phyloP scores from a whole-genome alignment of 1,284 basidiomycete species.

The Coniophora puteana region DNA sequence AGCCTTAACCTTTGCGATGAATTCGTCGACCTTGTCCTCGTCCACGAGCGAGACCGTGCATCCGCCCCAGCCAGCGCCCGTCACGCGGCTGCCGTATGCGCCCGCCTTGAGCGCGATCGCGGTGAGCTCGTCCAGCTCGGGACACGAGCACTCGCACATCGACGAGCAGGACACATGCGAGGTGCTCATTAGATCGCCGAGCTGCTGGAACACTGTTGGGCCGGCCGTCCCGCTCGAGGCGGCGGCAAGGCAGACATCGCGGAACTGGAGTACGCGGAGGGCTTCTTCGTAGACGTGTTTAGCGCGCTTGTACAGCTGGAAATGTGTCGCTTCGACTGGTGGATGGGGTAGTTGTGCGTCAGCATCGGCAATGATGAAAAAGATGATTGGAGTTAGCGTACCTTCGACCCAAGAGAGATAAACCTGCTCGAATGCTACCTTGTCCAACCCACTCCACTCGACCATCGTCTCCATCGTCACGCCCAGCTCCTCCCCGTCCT shows the following conservation, averaged over 20 bases:
- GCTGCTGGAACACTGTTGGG: constrained; percentile 33
- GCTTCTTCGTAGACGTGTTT: constrained; percentile 78
- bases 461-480: constrained; percentile 75
- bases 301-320: constrained; percentile 77
- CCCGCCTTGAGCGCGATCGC: constrained; percentile 61
- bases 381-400: constrained; percentile 28
- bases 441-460: constrained; percentile 53
- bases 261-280: constrained; percentile 75
- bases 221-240: constrained; percentile 12
- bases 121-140: constrained; percentile 70
- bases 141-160: constrained; percentile 77
- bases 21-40: constrained; percentile 60
- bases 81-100: constrained; percentile 74
- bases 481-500: constrained; percentile 41
- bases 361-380: background rate
- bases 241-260: constrained; percentile 54
- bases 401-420: constrained; percentile 79
- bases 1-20: constrained; percentile 60
- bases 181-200: constrained; percentile 77
- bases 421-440: constrained; percentile 55
- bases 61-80: constrained; percentile 90
- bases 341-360: background rate
- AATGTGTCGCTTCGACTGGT: constrained; percentile 71
- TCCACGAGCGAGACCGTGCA: constrained; percentile 82
- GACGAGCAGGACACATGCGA: constrained; percentile 69